Base-by-base conservation (phyloP, 208 protist genomes). In the Leishmania lainsoni region DNA sequence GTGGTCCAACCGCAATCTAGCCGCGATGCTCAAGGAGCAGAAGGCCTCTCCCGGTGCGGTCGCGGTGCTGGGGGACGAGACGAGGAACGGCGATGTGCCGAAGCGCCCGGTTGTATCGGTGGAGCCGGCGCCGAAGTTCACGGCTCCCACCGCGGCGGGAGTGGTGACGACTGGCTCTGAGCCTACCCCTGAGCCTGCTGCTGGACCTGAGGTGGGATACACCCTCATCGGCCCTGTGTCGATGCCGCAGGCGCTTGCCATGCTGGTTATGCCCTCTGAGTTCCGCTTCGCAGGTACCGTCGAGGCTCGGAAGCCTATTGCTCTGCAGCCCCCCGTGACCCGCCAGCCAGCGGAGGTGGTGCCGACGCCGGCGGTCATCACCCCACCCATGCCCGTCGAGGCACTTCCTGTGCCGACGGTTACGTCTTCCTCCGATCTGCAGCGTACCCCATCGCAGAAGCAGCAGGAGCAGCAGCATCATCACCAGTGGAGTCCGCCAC, bases 1-100 rank as follows among this genome's bases (percentile, higher is more conserved):
- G 26, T 92, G 88, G 86, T 80, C 87, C 26, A 87, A 75, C 8
- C 90, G 90, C 39, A 93, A 87, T 79, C 83, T 88, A 69, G 89
- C 85, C 2, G 83, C 86, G 32, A 92, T 89, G 82, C 86, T 95
- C 59, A 95, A 93, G 84, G 86, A 89, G 81, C 79, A 86, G 76
- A 88, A 89, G 75, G 69, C 81, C 20, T 72, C 83, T 16, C 77
- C 81, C 9, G 48, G 42, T 14, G 74, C 71, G 79, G 22, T 61
- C 29, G 69, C 52, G n/a, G 71, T 76, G 42, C 52, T 49, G 39
- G 61, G 22, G 51, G 39, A 63, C 16, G 66, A 42, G 49, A 39
- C 29, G 39, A 39, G 17, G 54, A 45, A 39, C 9, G 75, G 54
- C n/a, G 59, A 71, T 76, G 48, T 35, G n/a, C 68, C 75, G 17